Evolutionary conservation across 2,329 filamentous ascomycete genomes (phyloP), one percentile per base, ranked within the genome.

Genomic region (Penicillium sp.): DNA sequence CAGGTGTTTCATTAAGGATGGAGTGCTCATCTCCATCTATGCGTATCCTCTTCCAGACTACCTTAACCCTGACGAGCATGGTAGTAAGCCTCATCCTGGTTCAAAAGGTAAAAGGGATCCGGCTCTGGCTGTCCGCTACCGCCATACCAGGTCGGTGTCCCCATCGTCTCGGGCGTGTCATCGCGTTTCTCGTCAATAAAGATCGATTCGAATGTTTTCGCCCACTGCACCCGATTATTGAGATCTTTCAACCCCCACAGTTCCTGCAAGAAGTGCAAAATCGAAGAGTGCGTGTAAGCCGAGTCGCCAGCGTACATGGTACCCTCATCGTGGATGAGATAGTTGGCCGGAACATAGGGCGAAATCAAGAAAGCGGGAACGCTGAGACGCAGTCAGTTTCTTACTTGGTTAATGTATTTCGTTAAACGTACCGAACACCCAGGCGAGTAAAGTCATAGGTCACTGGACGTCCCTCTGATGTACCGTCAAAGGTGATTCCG

Each of bases 171-270:
- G 16, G 64, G 64, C 1, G 62, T 63, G 42, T 72, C 64, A 7
- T 54, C 45, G 14, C 64, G 63, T 18, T 45, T 48, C 30, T 48
- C 38, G 14, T 44, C 39, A 6, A 57, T 53, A 44, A 74, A 74
- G 22, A 72, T 55, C 42, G 69, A 55, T 54, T 74, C 69, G 46
- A 74, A 74, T 0, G 70, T 74, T 61, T 73, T 71, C 36, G 71
- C 70, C 71, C 72, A 74, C 49, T 73, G 69, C 14, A 75, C 71
- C 2, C 72, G 66, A 47, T 73, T 74, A 53, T 74, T 74, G 14
- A 75, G 46, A 2, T 69, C 68, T 28, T 74, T 66, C 14, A 75
- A 57, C 0, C 55, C 64, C 71, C 73, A 74, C 10, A 75, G 60
- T 44, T 74, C 65, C 55, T 74, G 70, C 36, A 75, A 50, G 60